Evolutionary conservation across 352 stramenopile genomes (phyloP), one percentile per base, ranked within the genome.

Genomic region (Pythium coloratum): DNA sequence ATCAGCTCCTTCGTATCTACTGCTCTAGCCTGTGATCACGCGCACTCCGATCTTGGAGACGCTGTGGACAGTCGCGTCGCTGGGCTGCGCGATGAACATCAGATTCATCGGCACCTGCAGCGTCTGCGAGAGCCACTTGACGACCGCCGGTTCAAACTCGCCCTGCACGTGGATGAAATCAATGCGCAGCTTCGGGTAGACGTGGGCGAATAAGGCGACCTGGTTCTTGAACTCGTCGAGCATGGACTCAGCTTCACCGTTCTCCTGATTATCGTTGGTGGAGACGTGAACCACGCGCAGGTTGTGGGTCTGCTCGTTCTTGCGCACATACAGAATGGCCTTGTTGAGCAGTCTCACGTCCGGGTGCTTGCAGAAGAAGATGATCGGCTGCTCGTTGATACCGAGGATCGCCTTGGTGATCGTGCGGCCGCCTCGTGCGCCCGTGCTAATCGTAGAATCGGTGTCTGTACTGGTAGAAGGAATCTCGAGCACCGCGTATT

Each of bases 51-150:
- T 44, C 91, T 91, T 12, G 97, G 89, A 59, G 92, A 89, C n/a
- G 89, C 90, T 98, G 80, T 98, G 91, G 24, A 79, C 81, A 70
- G 98, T 98, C 68, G 97, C 84, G 76, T 96, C 74, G 80, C 95
- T 97, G 16, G 94, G 92, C 77, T 97, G 95, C 74, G 95, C 96
- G 79, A 98, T 98, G 75, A 98, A 98, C 89, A 98, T 98, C 75
- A 96, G 90, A 77, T 98, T 98, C 77, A 96, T 95, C 42, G 88
- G 87, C 71, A 94, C 72, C 94, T 88, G 72, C 81, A 44, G 36
- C 36, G 36, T 44, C 36, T 44, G 78, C 40, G 84, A 86, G 64
- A 98, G 64, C 89, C 91, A 98, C 79, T 98, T 92, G 55, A 98
- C 91, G 71, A 96, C 85, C 18, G 88, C 87, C 2, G 94, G 91